These are phyloP conservation scores for Coniosporium tulheliwenetii DNA, from an alignment of 2,329 filamentous ascomycete species.

Conservation along the genomic window DNA sequence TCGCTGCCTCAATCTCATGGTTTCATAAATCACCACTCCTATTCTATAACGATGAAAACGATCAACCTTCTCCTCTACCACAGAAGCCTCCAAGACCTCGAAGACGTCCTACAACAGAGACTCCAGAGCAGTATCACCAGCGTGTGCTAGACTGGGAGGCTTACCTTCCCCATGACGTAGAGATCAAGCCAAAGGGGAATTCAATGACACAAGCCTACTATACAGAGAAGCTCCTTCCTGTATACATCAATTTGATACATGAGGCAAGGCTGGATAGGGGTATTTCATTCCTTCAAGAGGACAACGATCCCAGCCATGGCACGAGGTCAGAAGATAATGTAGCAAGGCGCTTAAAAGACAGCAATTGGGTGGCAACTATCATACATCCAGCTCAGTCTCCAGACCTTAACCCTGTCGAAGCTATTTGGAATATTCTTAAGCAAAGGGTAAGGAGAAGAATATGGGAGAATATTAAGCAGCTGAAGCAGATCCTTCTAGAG, in stretches of 20 bases:
- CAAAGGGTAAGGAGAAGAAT: slow-evolving; percentile 1
- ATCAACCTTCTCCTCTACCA: not conserved
- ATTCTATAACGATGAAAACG: not conserved
- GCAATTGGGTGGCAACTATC: not conserved
- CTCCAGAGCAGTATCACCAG: not conserved
- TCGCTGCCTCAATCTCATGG: not conserved
- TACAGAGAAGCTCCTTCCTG: slow-evolving; percentile 1
- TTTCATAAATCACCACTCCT: not conserved
- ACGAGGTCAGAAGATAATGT: not conserved
- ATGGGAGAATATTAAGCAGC: not conserved
- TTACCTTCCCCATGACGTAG: not conserved
- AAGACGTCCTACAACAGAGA: not conserved
- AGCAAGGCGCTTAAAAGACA: not conserved
- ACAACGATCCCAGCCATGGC: not conserved
- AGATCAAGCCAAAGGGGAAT: slow-evolving; percentile 2
- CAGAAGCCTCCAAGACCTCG: not conserved
- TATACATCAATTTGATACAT: not conserved
- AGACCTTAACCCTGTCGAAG: slow-evolving; percentile 2
- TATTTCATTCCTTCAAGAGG: not conserved
- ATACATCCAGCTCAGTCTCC: slow-evolving; percentile 1
- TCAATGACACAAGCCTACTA: slow-evolving; percentile 3
- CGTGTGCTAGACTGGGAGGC: not conserved
- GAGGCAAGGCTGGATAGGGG: not conserved
- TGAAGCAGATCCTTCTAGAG: not conserved
- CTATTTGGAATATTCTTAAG: slow-evolving; percentile 2